Evolutionary conservation across 176 grass and related monocot genomes (phyloP).

Genomic region (Zea luxurians): DNA sequence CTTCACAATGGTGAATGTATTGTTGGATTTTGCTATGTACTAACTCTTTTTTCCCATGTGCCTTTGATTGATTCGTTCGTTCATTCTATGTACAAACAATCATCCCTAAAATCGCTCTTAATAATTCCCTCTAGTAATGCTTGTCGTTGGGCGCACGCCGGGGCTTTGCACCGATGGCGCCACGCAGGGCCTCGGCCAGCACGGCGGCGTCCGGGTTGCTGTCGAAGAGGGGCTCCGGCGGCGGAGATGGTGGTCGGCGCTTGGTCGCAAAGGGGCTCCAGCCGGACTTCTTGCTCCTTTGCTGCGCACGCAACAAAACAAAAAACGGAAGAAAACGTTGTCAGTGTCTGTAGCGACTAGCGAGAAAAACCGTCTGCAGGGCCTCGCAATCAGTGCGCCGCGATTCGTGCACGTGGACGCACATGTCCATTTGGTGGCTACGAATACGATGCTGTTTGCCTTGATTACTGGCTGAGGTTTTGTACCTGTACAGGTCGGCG

Average conservation of each 20-base stretch:
- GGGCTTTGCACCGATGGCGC: slow-evolving; percentile 31
- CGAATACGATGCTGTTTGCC: background rate
- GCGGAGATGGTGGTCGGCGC: slow-evolving; percentile 43
- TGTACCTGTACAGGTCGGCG: background rate
- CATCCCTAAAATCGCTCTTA: slow-evolving; percentile 28
- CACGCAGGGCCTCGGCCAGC: slow-evolving; percentile 25
- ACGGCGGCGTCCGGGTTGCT: slow-evolving; percentile 43
- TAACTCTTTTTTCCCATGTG: background rate
- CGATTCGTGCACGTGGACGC: slow-evolving; percentile 32
- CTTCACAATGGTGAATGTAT: slow-evolving; percentile 34
- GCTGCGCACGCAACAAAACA: slow-evolving; percentile 18
- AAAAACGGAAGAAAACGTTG: background rate
- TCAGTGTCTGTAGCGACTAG: background rate
- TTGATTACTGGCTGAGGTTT: background rate
- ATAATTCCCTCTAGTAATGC: slow-evolving; percentile 39
- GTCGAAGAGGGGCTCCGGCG: slow-evolving; percentile 30
- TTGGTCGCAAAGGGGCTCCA: slow-evolving; percentile 53
- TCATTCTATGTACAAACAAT: slow-evolving; percentile 39
- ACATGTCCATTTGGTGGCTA: slow-evolving; percentile 25
- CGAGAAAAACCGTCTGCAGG: slow-evolving; percentile 13
- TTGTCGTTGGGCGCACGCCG: slow-evolving; percentile 42
- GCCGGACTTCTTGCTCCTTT: slow-evolving; percentile 47
- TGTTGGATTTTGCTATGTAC: slow-evolving; percentile 47
- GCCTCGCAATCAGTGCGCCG: slow-evolving; percentile 16
- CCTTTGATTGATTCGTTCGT: slow-evolving; percentile 25